Evolutionary conservation across 345 rosid species (phyloP).

Genomic region (Salix udensis): DNA sequence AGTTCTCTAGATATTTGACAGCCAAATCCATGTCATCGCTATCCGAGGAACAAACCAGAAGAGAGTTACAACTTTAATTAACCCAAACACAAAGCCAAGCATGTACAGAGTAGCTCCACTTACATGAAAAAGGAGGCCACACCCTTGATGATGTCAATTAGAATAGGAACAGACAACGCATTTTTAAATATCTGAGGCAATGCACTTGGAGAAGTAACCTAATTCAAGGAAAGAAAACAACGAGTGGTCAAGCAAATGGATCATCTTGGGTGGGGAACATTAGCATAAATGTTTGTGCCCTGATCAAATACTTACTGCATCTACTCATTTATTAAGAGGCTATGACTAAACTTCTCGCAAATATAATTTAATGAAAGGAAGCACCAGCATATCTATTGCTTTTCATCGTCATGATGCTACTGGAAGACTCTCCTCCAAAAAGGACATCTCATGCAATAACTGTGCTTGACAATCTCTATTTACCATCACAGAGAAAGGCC

Average conservation of each 20-base stretch:
- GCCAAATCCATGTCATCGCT: slow-evolving; percentile 75
- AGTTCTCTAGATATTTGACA: slow-evolving; percentile 59
- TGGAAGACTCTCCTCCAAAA: neutral
- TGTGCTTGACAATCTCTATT: neutral
- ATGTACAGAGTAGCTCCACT: too few relatives aligned
- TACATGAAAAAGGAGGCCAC: too few relatives aligned
- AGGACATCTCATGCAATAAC: neutral
- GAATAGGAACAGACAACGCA: too few relatives aligned
- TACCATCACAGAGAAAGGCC: neutral
- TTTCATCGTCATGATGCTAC: neutral
- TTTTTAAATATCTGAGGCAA: too few relatives aligned
- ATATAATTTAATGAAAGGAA: neutral
- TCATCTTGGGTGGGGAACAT: too few relatives aligned
- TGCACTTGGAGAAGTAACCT: too few relatives aligned
- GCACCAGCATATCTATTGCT: neutral
- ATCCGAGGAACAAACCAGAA: slow-evolving; percentile 19
- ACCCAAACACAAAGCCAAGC: too few relatives aligned
- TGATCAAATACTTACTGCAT: neutral
- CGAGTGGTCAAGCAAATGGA: too few relatives aligned
- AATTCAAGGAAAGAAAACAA: too few relatives aligned
- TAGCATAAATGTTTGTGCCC: too few relatives aligned
- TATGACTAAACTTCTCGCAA: neutral
- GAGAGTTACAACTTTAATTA: too few relatives aligned
- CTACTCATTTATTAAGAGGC: neutral
- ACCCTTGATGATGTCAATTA: too few relatives aligned